Base-by-base conservation (phyloP, 208 protist species). In the Strigomonas culicis region DNA sequence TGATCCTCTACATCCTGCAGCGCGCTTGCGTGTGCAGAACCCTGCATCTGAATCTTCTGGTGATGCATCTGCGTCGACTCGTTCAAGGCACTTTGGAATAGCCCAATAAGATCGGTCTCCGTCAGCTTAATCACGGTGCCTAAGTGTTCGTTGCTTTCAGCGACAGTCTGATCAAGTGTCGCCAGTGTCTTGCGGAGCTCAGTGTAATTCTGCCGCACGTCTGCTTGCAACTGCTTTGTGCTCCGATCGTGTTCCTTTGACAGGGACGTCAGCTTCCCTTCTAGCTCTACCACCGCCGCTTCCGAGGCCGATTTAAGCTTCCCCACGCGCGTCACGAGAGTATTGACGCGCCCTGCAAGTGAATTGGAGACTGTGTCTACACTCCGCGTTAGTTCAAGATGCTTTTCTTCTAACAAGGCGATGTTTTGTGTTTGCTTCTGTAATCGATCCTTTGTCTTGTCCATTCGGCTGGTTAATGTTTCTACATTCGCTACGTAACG, bases 1-100 rank as follows among this genome's bases (percentile, higher is more conserved):
- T 58, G 52, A n/a, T 58, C 52, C 36, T 58, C 52, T 39, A 58
- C 30, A 58, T 58, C 52, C 19, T 58, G 30, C 21, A 58, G 52
- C 8, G 52, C 36, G 4, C 27, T 11, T 22, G 27, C 17, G 25
- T 58, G 52, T 10, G 52, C 21, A 17, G 30, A 22, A 58, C 25
- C 25, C 4, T 15, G 36, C n/a, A 25, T 4, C 17, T n/a, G 8
- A 21, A 58, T 15, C 24, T 31, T 58, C 6, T 25, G 21, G 4
- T 22, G n/a, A 22, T n/a, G 13, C 4, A 25, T 13, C 17, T 15
- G 25, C 13, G n/a, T 39, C 24, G 36, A 22, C 19, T 58, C 52
- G 7, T 58, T 30, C 25, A 58, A 19, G 4, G 52, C 4, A 6
- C 19, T 58, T 32, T 32, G 52, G 25, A 58, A 25, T 4, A 19